Conservation (phyloP, 139 green algal species). For the Coelastrella sp. region DNA sequence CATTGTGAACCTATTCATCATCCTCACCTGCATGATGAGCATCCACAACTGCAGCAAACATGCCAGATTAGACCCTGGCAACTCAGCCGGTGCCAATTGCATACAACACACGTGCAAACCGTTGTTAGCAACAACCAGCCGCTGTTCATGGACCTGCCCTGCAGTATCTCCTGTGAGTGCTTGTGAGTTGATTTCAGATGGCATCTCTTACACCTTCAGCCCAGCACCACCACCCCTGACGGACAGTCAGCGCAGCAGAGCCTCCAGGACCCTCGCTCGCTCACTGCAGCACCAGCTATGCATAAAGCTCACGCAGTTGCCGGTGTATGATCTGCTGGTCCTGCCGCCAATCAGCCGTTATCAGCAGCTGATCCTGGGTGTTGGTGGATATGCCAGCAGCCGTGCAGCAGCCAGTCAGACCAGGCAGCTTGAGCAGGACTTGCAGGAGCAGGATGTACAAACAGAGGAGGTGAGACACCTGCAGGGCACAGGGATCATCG, state of each 20-base stretch:
- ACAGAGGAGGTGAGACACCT: conserved; percentile 59
- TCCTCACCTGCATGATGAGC: too few relatives aligned
- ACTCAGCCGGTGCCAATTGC: too few relatives aligned
- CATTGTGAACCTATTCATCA: too few relatives aligned
- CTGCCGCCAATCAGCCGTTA: conserved; percentile 52
- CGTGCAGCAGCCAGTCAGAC: conserved; percentile 53
- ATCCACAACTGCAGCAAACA: too few relatives aligned
- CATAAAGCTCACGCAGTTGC: not conserved
- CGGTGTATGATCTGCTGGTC: conserved; percentile 43
- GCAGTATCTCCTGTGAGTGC: too few relatives aligned
- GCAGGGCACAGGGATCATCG: not conserved
- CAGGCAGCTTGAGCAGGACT: conserved; percentile 56
- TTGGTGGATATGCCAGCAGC: conserved; percentile 46
- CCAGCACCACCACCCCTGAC: conserved; percentile 27
- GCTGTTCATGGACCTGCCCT: not conserved
- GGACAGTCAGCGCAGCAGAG: conserved; percentile 17
- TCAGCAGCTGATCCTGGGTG: conserved; percentile 54
- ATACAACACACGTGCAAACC: too few relatives aligned
- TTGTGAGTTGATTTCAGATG: not conserved
- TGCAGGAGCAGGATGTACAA: conserved; percentile 65
- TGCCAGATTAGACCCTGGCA: too few relatives aligned
- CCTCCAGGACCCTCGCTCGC: not conserved
- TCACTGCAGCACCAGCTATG: not conserved
- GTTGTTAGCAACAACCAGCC: not conserved
- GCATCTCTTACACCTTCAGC: not conserved